Conservation (phyloP, 805 yeast genomes). For the Ascoidea asiatica region DNA sequence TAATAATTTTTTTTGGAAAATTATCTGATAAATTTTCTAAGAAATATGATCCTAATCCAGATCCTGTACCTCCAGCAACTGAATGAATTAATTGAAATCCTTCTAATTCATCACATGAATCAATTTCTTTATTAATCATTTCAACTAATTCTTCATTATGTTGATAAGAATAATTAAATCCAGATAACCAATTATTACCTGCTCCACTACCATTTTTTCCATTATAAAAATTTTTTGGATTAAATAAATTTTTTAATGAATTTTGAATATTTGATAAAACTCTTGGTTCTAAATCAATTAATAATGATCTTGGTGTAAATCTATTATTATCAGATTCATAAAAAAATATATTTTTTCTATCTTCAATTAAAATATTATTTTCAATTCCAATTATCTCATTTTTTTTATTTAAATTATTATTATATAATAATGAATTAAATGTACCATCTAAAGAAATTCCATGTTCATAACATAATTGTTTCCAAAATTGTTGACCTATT, state of each 20-base stretch:
- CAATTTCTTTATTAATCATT: slow-evolving; percentile 80
- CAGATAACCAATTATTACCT: slow-evolving; percentile 92
- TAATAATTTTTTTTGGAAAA: slow-evolving; percentile 68
- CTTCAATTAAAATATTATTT: slow-evolving; percentile 18
- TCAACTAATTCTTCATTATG: slow-evolving; percentile 66
- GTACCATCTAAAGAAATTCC: slow-evolving; percentile 64
- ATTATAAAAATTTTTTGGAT: slow-evolving; percentile 70
- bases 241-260: slow-evolving; percentile 49
- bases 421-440: slow-evolving; percentile 23
- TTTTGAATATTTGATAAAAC: slow-evolving; percentile 56
- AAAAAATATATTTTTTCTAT: slow-evolving; percentile 76
- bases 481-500: slow-evolving; percentile 88
- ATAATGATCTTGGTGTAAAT: slow-evolving; percentile 78
- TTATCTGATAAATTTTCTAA: slow-evolving; percentile 71
- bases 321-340: slow-evolving; percentile 59
- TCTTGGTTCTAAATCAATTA: slow-evolving; percentile 84
- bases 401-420: slow-evolving; percentile 4
- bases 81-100: slow-evolving; percentile 89
- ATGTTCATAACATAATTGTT: slow-evolving; percentile 75
- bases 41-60: slow-evolving; percentile 81
- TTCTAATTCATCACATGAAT: slow-evolving; percentile 77
- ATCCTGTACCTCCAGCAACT: slow-evolving; percentile 98
- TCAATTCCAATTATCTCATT: not conserved
- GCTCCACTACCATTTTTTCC: slow-evolving; percentile 85
- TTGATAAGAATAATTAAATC: slow-evolving; percentile 61